Base-by-base conservation (phyloP, 495 filamentous ascomycete species). In the Aspergillus diversus region DNA sequence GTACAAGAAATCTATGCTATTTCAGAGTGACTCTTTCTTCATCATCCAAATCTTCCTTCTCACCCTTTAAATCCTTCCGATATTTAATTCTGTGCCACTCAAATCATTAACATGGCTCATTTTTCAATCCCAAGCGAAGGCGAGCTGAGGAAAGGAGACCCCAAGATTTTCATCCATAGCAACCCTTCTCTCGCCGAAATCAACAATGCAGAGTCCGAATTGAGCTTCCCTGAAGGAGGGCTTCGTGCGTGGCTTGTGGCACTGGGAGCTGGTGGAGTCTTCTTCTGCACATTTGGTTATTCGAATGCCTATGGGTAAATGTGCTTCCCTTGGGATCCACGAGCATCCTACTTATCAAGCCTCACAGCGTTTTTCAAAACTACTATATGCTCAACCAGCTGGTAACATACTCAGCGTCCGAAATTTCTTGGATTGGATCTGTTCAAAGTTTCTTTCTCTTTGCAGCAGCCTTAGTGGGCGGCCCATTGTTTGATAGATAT, bases 371-470 rank as follows among this genome's bases (percentile, higher is more conserved):
- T 35, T 77, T 69, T 55, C 67, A 75, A 63, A 66, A 67, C n/a
- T 74, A 74, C 46, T 77, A 77, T 37, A 48, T 65, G 42, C 43
- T 31, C 12, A 53, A 61, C 27, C 63, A 71, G 17, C 62, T 77
- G 9, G 51, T 34, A 1, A 33, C 59, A 4, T 3, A 69, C 17
- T 64, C 60, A 33, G 48, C 68, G 7, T 63, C 57, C 0, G 37
- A 57, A 27, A 63, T 68, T 33, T 35, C 63, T 21, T 88, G 85
- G 86, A 85, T 88, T 55, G 84, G 85, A 6, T 86, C 84, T 0
- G 59, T 86, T 8, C 50, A 72, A 8, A 59, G 71, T 2, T 87
- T 85, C 63, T 59, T 83, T 33, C 71, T 78, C 34, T 86, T 87
- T 63, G 63, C 71, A n/a, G 58, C 66, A 13, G 84, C 81, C 27